Base-by-base conservation (phyloP, 2,329 filamentous ascomycete genomes). In the Esteya vermicola region DNA sequence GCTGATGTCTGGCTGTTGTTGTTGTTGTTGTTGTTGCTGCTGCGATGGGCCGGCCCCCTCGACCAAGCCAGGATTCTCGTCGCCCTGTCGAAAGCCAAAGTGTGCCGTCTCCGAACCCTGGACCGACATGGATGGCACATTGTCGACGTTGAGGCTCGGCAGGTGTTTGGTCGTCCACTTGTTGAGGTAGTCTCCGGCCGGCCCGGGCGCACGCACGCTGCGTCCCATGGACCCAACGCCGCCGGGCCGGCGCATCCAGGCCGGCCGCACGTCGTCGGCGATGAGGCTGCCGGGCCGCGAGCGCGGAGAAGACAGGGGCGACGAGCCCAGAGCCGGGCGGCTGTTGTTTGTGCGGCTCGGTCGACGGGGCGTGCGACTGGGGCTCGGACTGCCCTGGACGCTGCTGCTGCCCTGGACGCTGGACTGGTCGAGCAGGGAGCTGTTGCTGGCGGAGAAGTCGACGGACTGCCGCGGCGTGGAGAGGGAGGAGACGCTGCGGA, bases 151-250 rank as follows among this genome's bases (percentile, higher is more conserved):
- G 20, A 94, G 70, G 18, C 78, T 78, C 0, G 89, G 88, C 2
- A 95, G 59, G 53, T 94, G 85, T 48, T 85, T 81, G 21, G 77
- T 82, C 40, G 91, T 80, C 65, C 89, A 84, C 32, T 81, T 75
- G 55, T 89, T 95, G 45, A 96, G 63, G 6, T 78, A 75, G 56
- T 96, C 89, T 48, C 81, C 77, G 8, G 83, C 85, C 4, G 89
- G 88, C 0, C 89, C 89, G 0, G 85, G 84, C 12, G 72, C 74
- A 39, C 77, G 74, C 25, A 84, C 76, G 48, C 73, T 76, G 49
- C 72, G 74, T 26, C 70, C 71, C 57, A 96, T 72, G 1, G 85
- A 86, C 8, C 89, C 89, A 2, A 96, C 85, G 13, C 86, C 89
- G 18, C 89, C 89, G 3, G 89, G 85, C 1, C 85, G 82, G 32